Conservation (phyloP, 2,329 filamentous ascomycete species). For the Colletotrichum orbiculare region DNA sequence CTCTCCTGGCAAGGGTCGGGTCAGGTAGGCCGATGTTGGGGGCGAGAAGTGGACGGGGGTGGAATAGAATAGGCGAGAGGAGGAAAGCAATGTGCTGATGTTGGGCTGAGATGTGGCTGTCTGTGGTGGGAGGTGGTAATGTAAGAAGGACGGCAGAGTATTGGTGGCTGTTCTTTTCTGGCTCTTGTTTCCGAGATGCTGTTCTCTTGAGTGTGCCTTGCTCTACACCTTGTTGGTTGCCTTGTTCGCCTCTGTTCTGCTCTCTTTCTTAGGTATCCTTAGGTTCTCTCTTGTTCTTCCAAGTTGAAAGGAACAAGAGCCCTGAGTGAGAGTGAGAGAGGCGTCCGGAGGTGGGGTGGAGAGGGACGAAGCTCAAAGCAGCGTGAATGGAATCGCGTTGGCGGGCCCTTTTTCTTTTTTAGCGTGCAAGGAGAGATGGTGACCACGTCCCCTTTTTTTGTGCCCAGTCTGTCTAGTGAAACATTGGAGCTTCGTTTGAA, state of each 20-base stretch:
- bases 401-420: slow-evolving; percentile 35
- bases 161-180: slow-evolving; percentile 2
- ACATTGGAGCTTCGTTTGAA: slow-evolving; percentile 26
- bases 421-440: slow-evolving; percentile 32
- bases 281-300: slow-evolving; percentile 1
- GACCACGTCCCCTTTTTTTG: slow-evolving; percentile 30
- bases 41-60: slow-evolving; percentile 5
- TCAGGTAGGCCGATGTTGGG: background rate
- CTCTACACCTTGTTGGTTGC: background rate
- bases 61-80: background rate
- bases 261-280: too few species aligned
- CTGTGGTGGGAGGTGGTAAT: background rate
- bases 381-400: slow-evolving; percentile 22
- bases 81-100: slow-evolving; percentile 1
- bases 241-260: too few species aligned
- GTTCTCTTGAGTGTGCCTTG: background rate
- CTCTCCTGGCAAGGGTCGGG: slow-evolving; percentile 23
- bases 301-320: slow-evolving; percentile 6
- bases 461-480: slow-evolving; percentile 32
- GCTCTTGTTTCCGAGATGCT: background rate
- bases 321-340: background rate
- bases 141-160: background rate
- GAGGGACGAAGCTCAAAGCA: slow-evolving; percentile 35
- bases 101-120: slow-evolving; percentile 14
- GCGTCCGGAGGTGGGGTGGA: slow-evolving; percentile 34